Base-by-base conservation (phyloP, 179 eudicot species). In the Beta corolliflora region DNA sequence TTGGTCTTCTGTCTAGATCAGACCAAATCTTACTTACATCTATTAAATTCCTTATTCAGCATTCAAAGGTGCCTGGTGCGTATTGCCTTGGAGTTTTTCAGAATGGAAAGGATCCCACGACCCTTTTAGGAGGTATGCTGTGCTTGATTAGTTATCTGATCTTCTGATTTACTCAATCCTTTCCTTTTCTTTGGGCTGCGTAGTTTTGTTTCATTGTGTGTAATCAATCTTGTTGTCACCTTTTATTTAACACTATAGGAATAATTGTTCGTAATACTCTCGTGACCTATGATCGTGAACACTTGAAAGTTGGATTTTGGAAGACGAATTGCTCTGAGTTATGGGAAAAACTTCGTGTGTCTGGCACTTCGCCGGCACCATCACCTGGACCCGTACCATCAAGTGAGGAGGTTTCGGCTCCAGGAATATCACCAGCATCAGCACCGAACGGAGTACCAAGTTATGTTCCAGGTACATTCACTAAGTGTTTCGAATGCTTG, bases 271-370 rank as follows among this genome's bases (percentile, higher is more conserved):
- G 97, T 75, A 96, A 96, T 86, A 94, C 97, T 76, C 91, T 96
- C 68, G 97, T 96, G 80, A 91, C 89, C 45, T 96, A 96, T 84
- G 99, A 96, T 66, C 98, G 99, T 77, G 90, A 92, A 80, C 88
- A 93, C 85, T 91, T 86, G 64, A 91, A 88, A 81, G 88, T 96
- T 79, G 99, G 99, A 36, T 94, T 96, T 79, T 96, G 97, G 99
- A 96, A 93, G 93, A 96, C 99, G 18, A 96, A 94, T 88, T 96
- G 99, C 77, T 94, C 99, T 23, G 93, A 91, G 81, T 80, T 96
- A 81, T 96, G 97, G 96, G 89, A 91, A 78, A 90, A 90, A 74
- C 89, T 96, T 77, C 85, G 89, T 77, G 76, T 81, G 66, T 60
- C 88, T 69, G 87, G 74, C 82, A 79, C 88, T 83, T 88, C 97